phyloP scores from a whole-genome alignment of 345 rosid genomes.

The Conringia planisiliqua region DNA sequence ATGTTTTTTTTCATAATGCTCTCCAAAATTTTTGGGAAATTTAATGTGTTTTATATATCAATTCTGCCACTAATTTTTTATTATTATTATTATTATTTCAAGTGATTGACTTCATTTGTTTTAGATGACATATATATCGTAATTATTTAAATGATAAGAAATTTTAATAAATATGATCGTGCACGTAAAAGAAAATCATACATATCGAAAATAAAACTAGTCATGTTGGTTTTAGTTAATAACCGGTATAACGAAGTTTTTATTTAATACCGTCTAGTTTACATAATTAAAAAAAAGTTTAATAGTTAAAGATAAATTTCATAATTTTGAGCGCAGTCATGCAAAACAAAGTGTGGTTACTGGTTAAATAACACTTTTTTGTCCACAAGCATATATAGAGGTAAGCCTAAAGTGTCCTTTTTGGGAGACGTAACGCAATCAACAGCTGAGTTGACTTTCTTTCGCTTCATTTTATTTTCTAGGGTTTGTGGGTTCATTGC shows the following conservation, averaged over 20 bases:
- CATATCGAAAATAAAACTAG: neutral
- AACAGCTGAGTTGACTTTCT: slow-evolving; percentile 27
- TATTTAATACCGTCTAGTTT: neutral
- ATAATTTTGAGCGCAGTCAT: neutral
- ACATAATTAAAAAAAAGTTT: neutral
- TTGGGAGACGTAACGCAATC: slow-evolving; percentile 19
- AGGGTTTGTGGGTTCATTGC: slow-evolving; percentile 34
- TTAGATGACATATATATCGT: neutral
- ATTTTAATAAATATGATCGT: neutral
- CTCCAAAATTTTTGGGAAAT: neutral
- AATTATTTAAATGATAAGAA: neutral
- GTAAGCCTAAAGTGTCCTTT: slow-evolving; percentile 19
- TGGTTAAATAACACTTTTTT: neutral
- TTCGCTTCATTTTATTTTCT: neutral
- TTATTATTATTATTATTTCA: neutral
- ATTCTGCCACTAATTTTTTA: neutral
- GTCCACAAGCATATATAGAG: slow-evolving; percentile 16
- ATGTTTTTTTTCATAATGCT: neutral
- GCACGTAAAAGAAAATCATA: neutral
- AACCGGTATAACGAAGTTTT: neutral
- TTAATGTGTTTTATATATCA: neutral
- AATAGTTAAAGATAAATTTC: neutral
- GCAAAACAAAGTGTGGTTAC: neutral
- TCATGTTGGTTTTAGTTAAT: neutral
- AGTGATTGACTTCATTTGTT: neutral